Percentiles rank a stretch among this genome's conserved stretches.
Conservation (phyloP, 768 basidiomycete genomes). For the Cystobasidiopsis lactophilus region DNA sequence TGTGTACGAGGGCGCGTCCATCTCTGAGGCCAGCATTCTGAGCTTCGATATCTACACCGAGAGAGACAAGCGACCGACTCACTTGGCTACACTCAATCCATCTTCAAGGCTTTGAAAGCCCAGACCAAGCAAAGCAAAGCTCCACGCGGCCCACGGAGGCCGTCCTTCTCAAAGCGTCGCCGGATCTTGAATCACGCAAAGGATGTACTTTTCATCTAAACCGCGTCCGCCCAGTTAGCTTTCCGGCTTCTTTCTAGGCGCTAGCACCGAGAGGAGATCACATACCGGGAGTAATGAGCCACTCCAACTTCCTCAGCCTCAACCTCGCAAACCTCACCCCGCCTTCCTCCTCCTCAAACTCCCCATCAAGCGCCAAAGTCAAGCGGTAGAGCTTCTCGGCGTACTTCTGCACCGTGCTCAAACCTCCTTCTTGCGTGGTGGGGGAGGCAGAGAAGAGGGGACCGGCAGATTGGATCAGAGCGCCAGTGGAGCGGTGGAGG, state of each 20-base stretch:
- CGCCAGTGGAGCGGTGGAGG: background rate
- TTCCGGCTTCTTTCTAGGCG: background rate
- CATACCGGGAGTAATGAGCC: background rate
- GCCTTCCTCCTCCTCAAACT: background rate
- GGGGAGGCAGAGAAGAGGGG: background rate
- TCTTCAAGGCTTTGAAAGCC: too few relatives aligned
- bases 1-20: too few relatives aligned
- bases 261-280: background rate
- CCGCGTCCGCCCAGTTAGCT: background rate
- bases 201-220: too few relatives aligned
- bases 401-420: background rate
- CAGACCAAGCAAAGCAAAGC: too few relatives aligned
- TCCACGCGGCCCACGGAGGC: background rate
- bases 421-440: background rate
- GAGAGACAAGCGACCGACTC: too few relatives aligned
- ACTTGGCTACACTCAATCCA: too few relatives aligned
- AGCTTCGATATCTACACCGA: too few relatives aligned
- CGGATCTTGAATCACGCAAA: too few relatives aligned
- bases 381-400: background rate
- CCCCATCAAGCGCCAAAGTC: background rate
- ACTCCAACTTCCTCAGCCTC: background rate
- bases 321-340: background rate
- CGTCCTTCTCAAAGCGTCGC: background rate
- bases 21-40: too few relatives aligned
- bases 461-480: background rate